These are phyloP conservation scores for Solanum hybrid DNA, from an alignment of 305 asterid genomes.

Conservation along the genomic window DNA sequence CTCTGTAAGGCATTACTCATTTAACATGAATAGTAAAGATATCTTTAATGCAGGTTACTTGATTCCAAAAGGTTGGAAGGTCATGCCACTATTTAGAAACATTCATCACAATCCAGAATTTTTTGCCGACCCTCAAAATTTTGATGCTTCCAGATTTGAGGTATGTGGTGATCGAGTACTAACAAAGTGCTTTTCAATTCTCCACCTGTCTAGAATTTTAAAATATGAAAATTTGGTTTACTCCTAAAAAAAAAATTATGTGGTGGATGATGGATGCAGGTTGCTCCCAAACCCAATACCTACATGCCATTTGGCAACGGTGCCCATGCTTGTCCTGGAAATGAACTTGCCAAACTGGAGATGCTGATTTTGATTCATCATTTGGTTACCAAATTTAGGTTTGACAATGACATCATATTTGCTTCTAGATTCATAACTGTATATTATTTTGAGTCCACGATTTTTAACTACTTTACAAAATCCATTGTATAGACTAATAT, in stretches of 20 bases:
- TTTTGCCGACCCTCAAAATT: constrained; percentile 60
- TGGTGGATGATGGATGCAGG: constrained; percentile 38
- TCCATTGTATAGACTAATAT: not conserved
- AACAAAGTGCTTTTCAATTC: not conserved
- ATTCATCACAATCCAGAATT: constrained; percentile 85
- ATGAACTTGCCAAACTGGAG: constrained; percentile 83
- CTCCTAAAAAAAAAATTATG: constrained; percentile 3
- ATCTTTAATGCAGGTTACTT: constrained; percentile 48
- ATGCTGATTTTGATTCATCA: constrained; percentile 67
- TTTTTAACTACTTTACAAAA: not conserved
- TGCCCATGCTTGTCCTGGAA: constrained; percentile 85
- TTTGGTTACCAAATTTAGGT: constrained; percentile 63
- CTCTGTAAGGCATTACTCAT: not conserved
- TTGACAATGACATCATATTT: not conserved
- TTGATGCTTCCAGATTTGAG: constrained; percentile 76
- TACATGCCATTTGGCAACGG: constrained; percentile 94
- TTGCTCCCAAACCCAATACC: constrained; percentile 72
- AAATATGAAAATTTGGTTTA: not conserved
- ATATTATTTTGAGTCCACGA: not conserved
- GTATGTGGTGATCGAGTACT: constrained; percentile 19
- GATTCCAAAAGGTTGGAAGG: constrained; percentile 96
- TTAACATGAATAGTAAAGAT: not conserved
- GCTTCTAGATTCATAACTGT: not conserved
- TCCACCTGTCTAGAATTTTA: constrained; percentile 9
- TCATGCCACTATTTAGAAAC: constrained; percentile 89